A percentile compares a stretch with the other conserved stretches of the same genome.
These are phyloP conservation scores for Rhodotorula babjevae DNA, from an alignment of 768 basidiomycete species.

Conservation along the genomic window DNA sequence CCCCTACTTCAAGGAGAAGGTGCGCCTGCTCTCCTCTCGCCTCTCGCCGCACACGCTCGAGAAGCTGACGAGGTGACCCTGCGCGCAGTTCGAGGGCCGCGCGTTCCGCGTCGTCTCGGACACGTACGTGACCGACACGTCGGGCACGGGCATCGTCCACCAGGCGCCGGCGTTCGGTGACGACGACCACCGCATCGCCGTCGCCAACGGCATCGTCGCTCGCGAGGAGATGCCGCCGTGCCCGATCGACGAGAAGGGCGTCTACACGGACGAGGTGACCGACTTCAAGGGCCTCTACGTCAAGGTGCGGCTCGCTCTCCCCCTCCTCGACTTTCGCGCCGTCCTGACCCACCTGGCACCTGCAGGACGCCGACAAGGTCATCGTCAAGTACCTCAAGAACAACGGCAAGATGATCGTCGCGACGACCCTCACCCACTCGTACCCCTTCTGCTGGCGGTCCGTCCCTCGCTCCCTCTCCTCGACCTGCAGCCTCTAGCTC, in stretches of 20 bases:
- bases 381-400: constrained; percentile 86
- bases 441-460: constrained; percentile 99
- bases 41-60: not conserved
- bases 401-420: constrained; percentile 79
- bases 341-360: not conserved
- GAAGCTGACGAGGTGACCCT: not conserved
- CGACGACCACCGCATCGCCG: constrained; percentile 91
- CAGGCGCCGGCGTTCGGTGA: constrained; percentile 98
- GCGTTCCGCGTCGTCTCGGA: constrained; percentile 86
- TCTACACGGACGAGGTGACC: constrained; percentile 79
- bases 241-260: constrained; percentile 83
- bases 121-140: constrained; percentile 84
- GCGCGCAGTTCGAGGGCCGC: constrained; percentile 71
- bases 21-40: constrained; percentile 46
- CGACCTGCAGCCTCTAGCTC: constrained; percentile 13
- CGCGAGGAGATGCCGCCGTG: constrained; percentile 92
- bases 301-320: constrained; percentile 59
- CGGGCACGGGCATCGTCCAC: constrained; percentile 97
- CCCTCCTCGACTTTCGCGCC: too few relatives aligned
- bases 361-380: constrained; percentile 81
- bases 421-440: constrained; percentile 77
- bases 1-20: constrained; percentile 93
- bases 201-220: constrained; percentile 73
- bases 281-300: constrained; percentile 84
- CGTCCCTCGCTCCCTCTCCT: constrained; percentile 5